Evolutionary conservation across 371 early-diverging fungal genomes (phyloP), one percentile per base, ranked within the genome.

Genomic region (Mucor lusitanicus): DNA sequence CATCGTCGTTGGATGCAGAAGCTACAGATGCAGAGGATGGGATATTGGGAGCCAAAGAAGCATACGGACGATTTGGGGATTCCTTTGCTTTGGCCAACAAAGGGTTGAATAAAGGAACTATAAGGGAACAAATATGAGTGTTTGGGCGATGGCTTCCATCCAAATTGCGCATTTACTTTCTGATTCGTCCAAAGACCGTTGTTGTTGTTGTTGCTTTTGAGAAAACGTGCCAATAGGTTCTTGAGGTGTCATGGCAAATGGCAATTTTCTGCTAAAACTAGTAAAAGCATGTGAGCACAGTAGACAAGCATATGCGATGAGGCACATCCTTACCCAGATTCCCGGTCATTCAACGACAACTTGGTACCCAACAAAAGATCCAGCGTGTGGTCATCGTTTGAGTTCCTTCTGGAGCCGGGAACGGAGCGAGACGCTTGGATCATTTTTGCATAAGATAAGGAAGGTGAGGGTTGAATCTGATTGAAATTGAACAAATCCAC

Each of bases 321-420:
- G n/a, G n/a, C 12, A 3, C 3, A 3, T 35, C 11, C 35, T 8
- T 55, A 67, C 61, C 60, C 56, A 6, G 62, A 67, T 33, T 67
- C 68, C 13, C 42, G 40, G 39, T 71, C 67, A 60, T 59, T 71
- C 19, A 61, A 55, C 3, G 60, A 58, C 58, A 67, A 25, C 25
- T 59, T 67, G 1, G 50, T 12, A 9, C 46, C 54, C 23, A 59
- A 23, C 28, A 67, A 59, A 25, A 48, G 46, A 46, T 68, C 61
- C 46, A 66, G 53, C 12, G 44, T 39, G 12, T 73, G 68, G 27
- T 71, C 68, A 28, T 75, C 78, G 42, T 64, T 74, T 11, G 82
- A 82, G 63, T 78, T 80, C 17, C 75, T 72, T 21, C 77, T 63
- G 32, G 81, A 79, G 42, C 65, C 77, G 58, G 81, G 79, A 8